phyloP scores from a whole-genome alignment of 331 rosid species.

The Pyrus hybrid region DNA sequence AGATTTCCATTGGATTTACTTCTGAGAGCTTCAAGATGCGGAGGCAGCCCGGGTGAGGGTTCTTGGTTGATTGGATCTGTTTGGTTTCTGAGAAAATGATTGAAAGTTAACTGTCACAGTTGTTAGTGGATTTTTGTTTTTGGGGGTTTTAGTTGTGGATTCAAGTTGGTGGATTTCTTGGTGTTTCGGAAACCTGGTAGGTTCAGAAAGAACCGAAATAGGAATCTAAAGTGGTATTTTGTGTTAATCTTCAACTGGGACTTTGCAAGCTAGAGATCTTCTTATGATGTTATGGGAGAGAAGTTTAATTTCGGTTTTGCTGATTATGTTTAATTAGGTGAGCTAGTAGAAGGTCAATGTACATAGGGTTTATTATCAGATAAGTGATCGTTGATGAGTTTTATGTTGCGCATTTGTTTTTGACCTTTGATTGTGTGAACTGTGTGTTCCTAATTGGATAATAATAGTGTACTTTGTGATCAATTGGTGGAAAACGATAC shows the following conservation, averaged over 20 bases:
- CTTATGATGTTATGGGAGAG: not conserved
- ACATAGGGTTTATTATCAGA: not conserved
- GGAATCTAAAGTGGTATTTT: not conserved
- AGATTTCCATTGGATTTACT: constrained; percentile 87
- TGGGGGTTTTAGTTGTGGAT: not conserved
- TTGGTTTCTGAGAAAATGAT: not conserved
- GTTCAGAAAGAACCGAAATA: not conserved
- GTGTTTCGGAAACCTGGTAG: not conserved
- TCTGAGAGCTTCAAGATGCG: constrained; percentile 82
- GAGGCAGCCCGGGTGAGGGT: constrained; percentile 79
- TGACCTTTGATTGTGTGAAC: not conserved
- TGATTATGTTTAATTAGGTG: not conserved
- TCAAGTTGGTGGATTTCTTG: not conserved
- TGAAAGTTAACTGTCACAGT: not conserved
- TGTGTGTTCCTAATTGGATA: not conserved
- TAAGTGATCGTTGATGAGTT: not conserved
- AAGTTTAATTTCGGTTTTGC: not conserved
- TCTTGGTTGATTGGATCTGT: not conserved
- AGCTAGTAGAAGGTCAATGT: not conserved
- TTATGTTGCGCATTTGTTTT: not conserved
- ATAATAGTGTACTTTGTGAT: not conserved
- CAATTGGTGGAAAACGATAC: not conserved
- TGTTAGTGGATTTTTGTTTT: not conserved
- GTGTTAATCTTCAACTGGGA: not conserved
- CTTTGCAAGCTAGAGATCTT: not conserved